These are phyloP conservation scores for Eremothecium sinecaudum DNA, from an alignment of 1,139 yeast species.

Conservation along the genomic window DNA sequence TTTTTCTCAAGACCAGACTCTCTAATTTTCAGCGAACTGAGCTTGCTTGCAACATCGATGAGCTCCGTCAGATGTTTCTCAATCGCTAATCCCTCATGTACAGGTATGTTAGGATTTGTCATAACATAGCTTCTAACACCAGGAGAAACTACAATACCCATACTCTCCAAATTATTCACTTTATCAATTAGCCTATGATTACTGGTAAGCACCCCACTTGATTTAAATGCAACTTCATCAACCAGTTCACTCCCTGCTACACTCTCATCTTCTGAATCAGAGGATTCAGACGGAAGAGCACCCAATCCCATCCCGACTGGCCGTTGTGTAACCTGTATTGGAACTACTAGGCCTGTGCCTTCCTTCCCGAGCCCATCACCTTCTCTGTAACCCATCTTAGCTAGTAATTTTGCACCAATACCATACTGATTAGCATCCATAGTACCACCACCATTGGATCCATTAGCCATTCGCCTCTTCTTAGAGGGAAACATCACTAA, in stretches of 20 bases:
- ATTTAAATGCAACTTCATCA: conserved; percentile 6
- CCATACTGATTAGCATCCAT: conserved; percentile 43
- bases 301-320: conserved; percentile 73
- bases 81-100: background rate
- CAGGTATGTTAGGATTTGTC: background rate
- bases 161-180: conserved; percentile 1
- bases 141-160: conserved; percentile 3
- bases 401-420: conserved; percentile 70
- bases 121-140: background rate
- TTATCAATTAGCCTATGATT: background rate
- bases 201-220: conserved; percentile 1
- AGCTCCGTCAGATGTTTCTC: conserved; percentile 3
- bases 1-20: background rate
- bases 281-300: conserved; percentile 19
- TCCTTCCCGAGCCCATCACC: conserved; percentile 76
- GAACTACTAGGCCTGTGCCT: conserved; percentile 65
- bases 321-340: conserved; percentile 61
- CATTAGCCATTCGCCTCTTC: background rate
- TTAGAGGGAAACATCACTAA: too few species aligned
- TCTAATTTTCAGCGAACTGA: conserved; percentile 2
- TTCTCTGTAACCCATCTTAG: conserved; percentile 76
- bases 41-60: background rate
- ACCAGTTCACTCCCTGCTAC: conserved; percentile 7
- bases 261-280: conserved; percentile 8
- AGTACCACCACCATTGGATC: background rate